Percentiles rank a stretch among this genome's conserved stretches.
These are phyloP conservation scores for Globisporangium perplexum DNA, from an alignment of 352 stramenopile species.

Conservation along the genomic window DNA sequence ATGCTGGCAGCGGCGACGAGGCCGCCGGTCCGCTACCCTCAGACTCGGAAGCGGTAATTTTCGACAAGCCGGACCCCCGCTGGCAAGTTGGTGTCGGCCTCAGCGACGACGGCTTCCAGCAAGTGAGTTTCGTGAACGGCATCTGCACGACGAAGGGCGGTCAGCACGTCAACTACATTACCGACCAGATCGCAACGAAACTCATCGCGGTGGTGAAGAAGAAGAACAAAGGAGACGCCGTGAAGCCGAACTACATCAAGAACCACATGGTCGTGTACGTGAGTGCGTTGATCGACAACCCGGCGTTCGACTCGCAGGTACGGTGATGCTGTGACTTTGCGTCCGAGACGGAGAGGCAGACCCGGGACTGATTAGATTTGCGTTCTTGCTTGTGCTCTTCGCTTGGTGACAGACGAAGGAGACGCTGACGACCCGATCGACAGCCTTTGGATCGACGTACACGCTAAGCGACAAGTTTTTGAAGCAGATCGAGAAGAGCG, in stretches of 20 bases:
- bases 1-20: slow-evolving; percentile 12
- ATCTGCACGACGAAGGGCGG: slow-evolving; percentile 96
- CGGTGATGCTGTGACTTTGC: background rate
- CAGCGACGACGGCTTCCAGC: slow-evolving; percentile 92
- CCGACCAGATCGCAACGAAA: slow-evolving; percentile 86
- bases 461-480: slow-evolving; percentile 85
- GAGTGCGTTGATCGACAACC: slow-evolving; percentile 96
- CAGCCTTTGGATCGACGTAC: slow-evolving; percentile 84
- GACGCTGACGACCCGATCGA: slow-evolving; percentile 88
- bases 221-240: slow-evolving; percentile 89
- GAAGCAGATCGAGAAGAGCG: slow-evolving; percentile 86
- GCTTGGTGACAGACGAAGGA: slow-evolving; percentile 90
- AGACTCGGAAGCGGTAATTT: slow-evolving; percentile 65
- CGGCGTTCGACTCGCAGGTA: slow-evolving; percentile 96
- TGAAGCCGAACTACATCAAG: slow-evolving; percentile 94
- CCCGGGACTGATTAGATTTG: background rate
- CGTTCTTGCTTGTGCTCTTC: background rate
- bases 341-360: background rate
- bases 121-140: slow-evolving; percentile 97
- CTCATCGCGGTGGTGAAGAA: slow-evolving; percentile 91
- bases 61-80: slow-evolving; percentile 89
- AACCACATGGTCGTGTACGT: slow-evolving; percentile 96
- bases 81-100: slow-evolving; percentile 94
- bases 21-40: slow-evolving; percentile 1
- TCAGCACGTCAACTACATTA: slow-evolving; percentile 94